Evolutionary conservation across 2,329 filamentous ascomycete genomes (phyloP).

Genomic region (Pleoardoris graminearum): DNA sequence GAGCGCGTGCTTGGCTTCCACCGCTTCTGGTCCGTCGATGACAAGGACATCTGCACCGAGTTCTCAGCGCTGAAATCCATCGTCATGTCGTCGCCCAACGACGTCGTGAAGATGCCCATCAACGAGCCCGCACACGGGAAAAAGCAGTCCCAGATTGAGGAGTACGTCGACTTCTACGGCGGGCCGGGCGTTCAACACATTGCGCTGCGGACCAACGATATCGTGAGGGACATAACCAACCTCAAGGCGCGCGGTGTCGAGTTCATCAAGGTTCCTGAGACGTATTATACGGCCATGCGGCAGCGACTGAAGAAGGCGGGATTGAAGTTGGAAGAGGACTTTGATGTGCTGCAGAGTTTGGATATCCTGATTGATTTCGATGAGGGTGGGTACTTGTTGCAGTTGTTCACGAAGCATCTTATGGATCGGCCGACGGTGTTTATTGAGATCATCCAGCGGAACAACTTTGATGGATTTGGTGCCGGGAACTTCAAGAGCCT

Average conservation of each 20-base stretch:
- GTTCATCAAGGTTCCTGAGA: constrained; percentile 86
- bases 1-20: constrained; percentile 90
- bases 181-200: constrained; percentile 93
- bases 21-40: constrained; percentile 96
- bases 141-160: constrained; percentile 92
- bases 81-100: constrained; percentile 86
- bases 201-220: constrained; percentile 79
- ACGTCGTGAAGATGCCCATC: constrained; percentile 95
- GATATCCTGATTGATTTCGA: constrained; percentile 96
- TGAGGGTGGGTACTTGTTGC: constrained; percentile 80
- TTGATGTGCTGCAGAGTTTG: constrained; percentile 73
- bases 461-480: constrained; percentile 89
- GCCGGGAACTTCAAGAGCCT: constrained; percentile 95
- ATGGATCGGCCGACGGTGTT: constrained; percentile 96
- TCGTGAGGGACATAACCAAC: constrained; percentile 74
- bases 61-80: constrained; percentile 86
- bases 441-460: constrained; percentile 92
- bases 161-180: constrained; percentile 82
- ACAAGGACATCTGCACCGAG: constrained; percentile 88
- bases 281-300: constrained; percentile 81
- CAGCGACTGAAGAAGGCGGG: constrained; percentile 67
- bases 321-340: constrained; percentile 71
- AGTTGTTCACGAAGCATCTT: constrained; percentile 69
- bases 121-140: constrained; percentile 92
- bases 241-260: constrained; percentile 86